Percentiles rank a stretch among this genome's conserved stretches.
phyloP scores from a whole-genome alignment of 164 flowering plant species.

The Dillenia turbinata region DNA sequence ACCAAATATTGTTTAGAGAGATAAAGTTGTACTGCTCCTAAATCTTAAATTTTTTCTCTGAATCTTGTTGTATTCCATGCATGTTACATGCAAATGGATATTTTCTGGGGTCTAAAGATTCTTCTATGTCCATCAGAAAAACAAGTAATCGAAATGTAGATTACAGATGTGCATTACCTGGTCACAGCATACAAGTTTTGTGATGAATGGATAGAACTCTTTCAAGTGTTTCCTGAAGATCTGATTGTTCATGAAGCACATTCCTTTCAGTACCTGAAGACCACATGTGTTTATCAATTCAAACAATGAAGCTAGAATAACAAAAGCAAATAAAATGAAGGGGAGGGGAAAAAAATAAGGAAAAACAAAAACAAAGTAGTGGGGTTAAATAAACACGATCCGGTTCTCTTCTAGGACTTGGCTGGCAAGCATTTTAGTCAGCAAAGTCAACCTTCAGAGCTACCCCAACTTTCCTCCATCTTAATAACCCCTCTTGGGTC shows the following conservation, averaged over 20 bases:
- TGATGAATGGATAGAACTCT: constrained; percentile 87
- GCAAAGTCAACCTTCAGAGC: too few relatives aligned
- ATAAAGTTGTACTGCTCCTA: too few relatives aligned
- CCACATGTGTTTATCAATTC: background rate
- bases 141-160: background rate
- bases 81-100: background rate
- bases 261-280: constrained; percentile 80
- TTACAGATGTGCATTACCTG: constrained; percentile 47
- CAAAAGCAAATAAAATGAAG: background rate
- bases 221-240: constrained; percentile 80
- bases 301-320: background rate
- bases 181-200: constrained; percentile 94
- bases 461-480: too few relatives aligned
- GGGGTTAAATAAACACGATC: too few relatives aligned
- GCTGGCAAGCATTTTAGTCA: too few relatives aligned
- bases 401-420: too few relatives aligned
- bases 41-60: too few relatives aligned
- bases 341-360: too few relatives aligned
- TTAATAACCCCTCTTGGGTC: too few relatives aligned
- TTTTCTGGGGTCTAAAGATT: background rate
- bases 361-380: too few relatives aligned
- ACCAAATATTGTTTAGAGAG: too few relatives aligned
- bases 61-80: background rate
- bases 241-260: constrained; percentile 76
- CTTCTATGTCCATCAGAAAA: background rate